A percentile compares a stretch with the other conserved stretches of the same genome.
Evolutionary conservation across 2,329 filamentous ascomycete species (phyloP).

Genomic region (Westerdykella ornata): DNA sequence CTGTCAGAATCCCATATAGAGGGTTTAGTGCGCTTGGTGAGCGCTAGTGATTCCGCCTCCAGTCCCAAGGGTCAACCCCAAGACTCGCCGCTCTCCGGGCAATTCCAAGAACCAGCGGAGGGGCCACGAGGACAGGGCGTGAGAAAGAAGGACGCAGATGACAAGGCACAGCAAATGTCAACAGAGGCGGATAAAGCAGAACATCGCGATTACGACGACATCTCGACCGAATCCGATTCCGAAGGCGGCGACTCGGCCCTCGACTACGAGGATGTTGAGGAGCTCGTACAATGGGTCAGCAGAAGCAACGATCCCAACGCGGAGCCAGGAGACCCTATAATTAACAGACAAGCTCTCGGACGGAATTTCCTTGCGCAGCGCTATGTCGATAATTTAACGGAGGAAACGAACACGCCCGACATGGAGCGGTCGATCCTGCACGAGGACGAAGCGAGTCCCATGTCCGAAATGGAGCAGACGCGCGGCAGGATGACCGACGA

Average conservation of each 20-base stretch:
- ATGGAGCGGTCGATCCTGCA: no score
- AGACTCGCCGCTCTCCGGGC: no score
- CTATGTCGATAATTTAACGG: no score
- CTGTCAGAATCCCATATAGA: slow-evolving; percentile 31
- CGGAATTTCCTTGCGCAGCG: no score
- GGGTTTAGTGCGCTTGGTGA: slow-evolving; percentile 31
- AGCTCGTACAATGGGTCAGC: slow-evolving; percentile 22
- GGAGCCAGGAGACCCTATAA: slow-evolving; percentile 8
- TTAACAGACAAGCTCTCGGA: no score
- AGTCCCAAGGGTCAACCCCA: no score
- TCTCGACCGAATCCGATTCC: slow-evolving; percentile 26
- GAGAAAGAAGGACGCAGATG: not conserved
- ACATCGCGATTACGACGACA: slow-evolving; percentile 20
- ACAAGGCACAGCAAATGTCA: not conserved
- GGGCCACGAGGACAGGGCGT: not conserved
- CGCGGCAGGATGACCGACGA: no score
- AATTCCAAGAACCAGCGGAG: not conserved
- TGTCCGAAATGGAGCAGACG: no score
- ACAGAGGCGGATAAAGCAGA: not conserved
- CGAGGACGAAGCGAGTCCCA: no score
- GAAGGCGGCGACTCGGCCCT: slow-evolving; percentile 11
- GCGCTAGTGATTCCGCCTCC: slow-evolving; percentile 1
- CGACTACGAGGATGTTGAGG: slow-evolving; percentile 17
- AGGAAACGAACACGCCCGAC: no score
- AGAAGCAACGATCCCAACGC: slow-evolving; percentile 17